Evolutionary conservation across 208 protist genomes (phyloP).

Genomic region (Angomonas desouzai): DNA sequence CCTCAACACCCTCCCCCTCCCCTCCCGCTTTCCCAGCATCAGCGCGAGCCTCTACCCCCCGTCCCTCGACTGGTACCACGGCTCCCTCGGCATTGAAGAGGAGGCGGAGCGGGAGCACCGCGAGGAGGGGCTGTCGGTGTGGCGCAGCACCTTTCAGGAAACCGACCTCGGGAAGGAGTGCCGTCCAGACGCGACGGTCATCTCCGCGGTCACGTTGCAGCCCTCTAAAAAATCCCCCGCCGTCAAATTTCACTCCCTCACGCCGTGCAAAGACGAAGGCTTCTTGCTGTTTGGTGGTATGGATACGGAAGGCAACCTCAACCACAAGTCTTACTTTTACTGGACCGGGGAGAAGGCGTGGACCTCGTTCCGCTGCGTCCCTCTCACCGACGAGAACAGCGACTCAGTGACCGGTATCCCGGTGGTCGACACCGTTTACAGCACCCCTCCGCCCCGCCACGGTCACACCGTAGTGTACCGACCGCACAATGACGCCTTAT

Average conservation of each 20-base stretch:
- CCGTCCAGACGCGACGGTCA: slow-evolving; percentile 24
- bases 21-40: slow-evolving; percentile 23
- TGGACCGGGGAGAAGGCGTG: slow-evolving; percentile 23
- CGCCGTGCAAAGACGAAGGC: slow-evolving; percentile 39
- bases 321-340: slow-evolving; percentile 23
- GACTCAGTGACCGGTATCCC: slow-evolving; percentile 9
- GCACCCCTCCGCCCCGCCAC: slow-evolving; percentile 25
- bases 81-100: slow-evolving; percentile 25
- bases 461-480: slow-evolving; percentile 59
- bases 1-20: slow-evolving; percentile 9
- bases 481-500: slow-evolving; percentile 30
- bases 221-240: slow-evolving; percentile 26
- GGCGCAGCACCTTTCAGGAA: slow-evolving; percentile 38
- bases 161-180: slow-evolving; percentile 21
- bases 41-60: slow-evolving; percentile 33
- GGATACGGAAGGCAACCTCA: slow-evolving; percentile 4
- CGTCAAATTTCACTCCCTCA: slow-evolving; percentile 54
- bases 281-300: slow-evolving; percentile 42
- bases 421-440: neutral
- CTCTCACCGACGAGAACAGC: neutral
- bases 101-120: slow-evolving; percentile 26
- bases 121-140: slow-evolving; percentile 22
- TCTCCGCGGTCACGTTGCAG: slow-evolving; percentile 43
- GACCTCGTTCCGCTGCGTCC: slow-evolving; percentile 22
- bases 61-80: slow-evolving; percentile 62